Base-by-base conservation (phyloP, 768 basidiomycete species). In the Cantharellus cinnabarinus region DNA sequence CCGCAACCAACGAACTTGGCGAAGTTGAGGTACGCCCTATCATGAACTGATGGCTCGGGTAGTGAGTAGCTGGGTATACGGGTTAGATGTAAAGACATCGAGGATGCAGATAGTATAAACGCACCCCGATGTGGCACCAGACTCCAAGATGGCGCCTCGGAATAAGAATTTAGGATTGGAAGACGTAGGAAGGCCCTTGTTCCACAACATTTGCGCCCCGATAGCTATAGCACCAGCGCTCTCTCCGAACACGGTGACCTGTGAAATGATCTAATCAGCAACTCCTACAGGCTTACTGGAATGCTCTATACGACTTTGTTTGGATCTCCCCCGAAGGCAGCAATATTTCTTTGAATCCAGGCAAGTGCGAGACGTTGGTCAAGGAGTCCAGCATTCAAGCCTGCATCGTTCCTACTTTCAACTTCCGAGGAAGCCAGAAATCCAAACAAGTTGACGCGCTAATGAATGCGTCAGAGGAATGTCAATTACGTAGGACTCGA, bases 321-420 rank as follows among this genome's bases (percentile, higher is more conserved):
- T 7, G 60, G 59, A 51, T 61, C 60, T 4, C 60, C 60, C 34
- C 60, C 60, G 60, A 61, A 61, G 5, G 5, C 4, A 20, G 3
- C 29, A 14, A 61, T 61, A 38, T 61, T 44, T 4, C 35, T 29
- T 38, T 61, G 60, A 15, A 61, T 39, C 60, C 60, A 61, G 50
- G 50, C 4, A 3, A 61, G 42, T 4, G 60, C 60, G 20, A 50
- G 29, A 5, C 60, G 60, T 37, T 61, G 56, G 40, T 57, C 56
- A 40, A 57, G 56, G 15, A 40, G 37, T 41, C 56, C 56, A 39
- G 38, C 10, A 42, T 57, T 57, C 15, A 57, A 41, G 42, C 10
- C 52, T 7, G 56, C 40, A 57, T 57, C 41, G 39, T 42, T 42
- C 37, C 42, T 42, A 15, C 10, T 10, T 37, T 54, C 52, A 37